Conservation (phyloP, 257 asterid genomes). For the Solanum paucissectum region DNA sequence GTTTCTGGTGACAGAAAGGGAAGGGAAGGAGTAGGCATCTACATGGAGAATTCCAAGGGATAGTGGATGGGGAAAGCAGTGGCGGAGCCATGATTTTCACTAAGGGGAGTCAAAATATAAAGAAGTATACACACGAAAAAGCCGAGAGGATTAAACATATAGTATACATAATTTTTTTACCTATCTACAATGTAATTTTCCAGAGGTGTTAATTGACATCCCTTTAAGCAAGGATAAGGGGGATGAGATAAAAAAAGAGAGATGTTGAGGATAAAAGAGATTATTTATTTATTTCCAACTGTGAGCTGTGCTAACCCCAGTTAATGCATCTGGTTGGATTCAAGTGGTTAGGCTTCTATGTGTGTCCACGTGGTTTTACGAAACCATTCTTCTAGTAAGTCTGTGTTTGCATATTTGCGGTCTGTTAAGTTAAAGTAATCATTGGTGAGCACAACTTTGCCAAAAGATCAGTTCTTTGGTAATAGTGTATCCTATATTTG, state of each 20-base stretch:
- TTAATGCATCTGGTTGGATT: background rate
- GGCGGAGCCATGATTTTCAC: background rate
- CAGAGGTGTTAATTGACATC: background rate
- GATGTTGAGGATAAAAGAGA: background rate
- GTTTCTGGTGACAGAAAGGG: background rate
- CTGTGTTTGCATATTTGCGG: background rate
- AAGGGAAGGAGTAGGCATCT: background rate
- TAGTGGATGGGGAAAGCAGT: background rate
- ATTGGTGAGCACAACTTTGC: background rate
- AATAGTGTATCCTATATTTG: background rate
- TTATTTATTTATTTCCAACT: background rate
- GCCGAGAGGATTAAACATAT: background rate
- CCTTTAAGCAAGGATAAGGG: background rate
- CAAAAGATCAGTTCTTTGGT: background rate
- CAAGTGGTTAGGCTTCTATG: background rate
- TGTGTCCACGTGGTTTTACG: background rate
- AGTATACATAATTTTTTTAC: background rate
- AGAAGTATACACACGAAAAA: background rate
- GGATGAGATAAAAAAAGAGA: background rate
- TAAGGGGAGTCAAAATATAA: background rate
- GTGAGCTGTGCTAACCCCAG: background rate
- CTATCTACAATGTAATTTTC: background rate
- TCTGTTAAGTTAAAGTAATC: background rate
- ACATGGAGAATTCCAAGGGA: background rate
- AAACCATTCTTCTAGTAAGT: background rate